phyloP scores from a whole-genome alignment of 176 grass and related monocot genomes.

The Poa pratensis region DNA sequence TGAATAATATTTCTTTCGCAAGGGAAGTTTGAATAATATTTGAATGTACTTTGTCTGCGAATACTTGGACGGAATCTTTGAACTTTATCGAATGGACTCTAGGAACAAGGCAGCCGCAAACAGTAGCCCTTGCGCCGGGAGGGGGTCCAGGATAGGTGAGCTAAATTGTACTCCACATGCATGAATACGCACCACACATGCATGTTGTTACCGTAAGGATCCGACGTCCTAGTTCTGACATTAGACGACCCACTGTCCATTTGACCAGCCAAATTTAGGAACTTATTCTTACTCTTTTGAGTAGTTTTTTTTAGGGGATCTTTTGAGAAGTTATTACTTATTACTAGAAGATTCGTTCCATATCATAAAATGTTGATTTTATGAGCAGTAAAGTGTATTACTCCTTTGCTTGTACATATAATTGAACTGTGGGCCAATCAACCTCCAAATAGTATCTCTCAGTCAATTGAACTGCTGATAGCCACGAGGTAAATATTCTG shows the following conservation, averaged over 20 bases:
- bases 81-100: not conserved
- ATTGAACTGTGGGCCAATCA: too few relatives aligned
- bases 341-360: not conserved
- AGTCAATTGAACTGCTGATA: too few relatives aligned
- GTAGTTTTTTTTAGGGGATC: not conserved
- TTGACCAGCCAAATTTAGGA: not conserved
- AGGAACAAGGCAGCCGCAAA: not conserved
- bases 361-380: not conserved
- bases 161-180: not conserved
- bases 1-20: not conserved
- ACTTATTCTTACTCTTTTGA: not conserved
- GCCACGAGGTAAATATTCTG: too few relatives aligned
- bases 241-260: not conserved
- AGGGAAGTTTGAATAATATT: not conserved
- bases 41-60: not conserved
- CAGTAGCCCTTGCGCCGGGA: not conserved
- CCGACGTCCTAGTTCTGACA: not conserved
- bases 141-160: not conserved
- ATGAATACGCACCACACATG: not conserved
- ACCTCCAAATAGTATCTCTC: too few relatives aligned
- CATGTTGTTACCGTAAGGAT: not conserved
- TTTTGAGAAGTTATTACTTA: not conserved
- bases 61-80: not conserved
- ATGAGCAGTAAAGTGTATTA: too few relatives aligned
- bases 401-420: too few relatives aligned